Evolutionary conservation across 1,139 yeast genomes (phyloP), one percentile per base, ranked within the genome.

Genomic region (Nakaseomyces bracarensis): DNA sequence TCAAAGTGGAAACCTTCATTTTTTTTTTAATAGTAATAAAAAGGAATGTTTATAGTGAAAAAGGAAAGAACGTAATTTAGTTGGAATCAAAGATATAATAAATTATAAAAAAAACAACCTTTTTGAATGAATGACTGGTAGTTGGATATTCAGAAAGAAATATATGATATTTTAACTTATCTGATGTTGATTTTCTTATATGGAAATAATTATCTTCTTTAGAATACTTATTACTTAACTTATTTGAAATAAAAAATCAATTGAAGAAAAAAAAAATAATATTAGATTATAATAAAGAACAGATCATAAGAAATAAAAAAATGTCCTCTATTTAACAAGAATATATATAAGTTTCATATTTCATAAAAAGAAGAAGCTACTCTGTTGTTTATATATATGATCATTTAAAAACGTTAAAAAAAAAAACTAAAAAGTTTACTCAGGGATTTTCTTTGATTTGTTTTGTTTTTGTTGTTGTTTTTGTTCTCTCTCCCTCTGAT

Each of bases 1-100:
- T 53, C 35, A 64, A 49, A 33, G 36, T 18, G 19, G 36, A 33
- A 33, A 33, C 25, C 26, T 33, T 33, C 36, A 33, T 33, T 25
- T 28, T 8, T 28, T 28, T 11, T 22, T 36, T 19, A 16, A 18
- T 26, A 26, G 39, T 20, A 27, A 20, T 28, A 28, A 28, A 37
- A 29, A n/a, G n/a, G n/a, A n/a, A n/a, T n/a, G n/a, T n/a, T n/a
- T n/a, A n/a, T n/a, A n/a, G n/a, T n/a, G n/a, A 34, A 26, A 13
- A 6, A 15, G 11, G 15, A 27, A 27, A 11, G 36, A 33, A 33
- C 18, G 36, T 11, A 33, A 16, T 30, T 33, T n/a, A 33, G 26
- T 33, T 33, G 16, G 25, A 9, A 6, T 10, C 6, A 13, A 13
- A 27, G 7, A 8, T 6, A 5, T 27, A n/a, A n/a, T n/a, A n/a